phyloP scores from a whole-genome alignment of 257 asterid species.

The Buddleja alternifolia region DNA sequence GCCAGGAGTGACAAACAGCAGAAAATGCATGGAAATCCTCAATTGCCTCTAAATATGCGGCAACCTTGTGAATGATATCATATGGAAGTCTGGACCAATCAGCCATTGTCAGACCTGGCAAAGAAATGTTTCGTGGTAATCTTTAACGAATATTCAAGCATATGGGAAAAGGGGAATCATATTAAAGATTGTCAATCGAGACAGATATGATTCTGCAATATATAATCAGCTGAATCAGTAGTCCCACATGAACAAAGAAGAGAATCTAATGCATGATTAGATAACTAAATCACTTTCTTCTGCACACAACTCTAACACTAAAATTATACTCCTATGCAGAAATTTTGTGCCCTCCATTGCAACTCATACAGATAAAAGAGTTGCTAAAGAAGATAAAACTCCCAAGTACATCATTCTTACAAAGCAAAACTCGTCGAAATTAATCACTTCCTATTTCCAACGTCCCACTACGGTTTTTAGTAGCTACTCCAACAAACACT shows the following conservation, averaged over 20 bases:
- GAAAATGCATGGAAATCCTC: constrained; percentile 47
- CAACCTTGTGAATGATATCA: constrained; percentile 36
- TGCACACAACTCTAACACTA: constrained; percentile 1
- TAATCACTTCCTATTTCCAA: no score
- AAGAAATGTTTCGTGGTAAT: neutral
- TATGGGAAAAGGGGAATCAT: no score
- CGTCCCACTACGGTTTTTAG: neutral
- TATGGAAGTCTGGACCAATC: constrained; percentile 42
- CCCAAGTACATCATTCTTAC: neutral
- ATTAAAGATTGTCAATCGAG: neutral
- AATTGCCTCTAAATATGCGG: constrained; percentile 17
- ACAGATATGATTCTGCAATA: neutral
- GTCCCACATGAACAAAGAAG: neutral
- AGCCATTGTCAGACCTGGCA: constrained; percentile 35
- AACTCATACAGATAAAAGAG: no score
- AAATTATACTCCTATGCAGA: no score
- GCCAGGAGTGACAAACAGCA: constrained; percentile 52
- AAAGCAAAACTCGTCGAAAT: no score
- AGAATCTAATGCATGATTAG: neutral
- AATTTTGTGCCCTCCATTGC: no score
- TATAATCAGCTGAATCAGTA: neutral
- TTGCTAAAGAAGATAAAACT: neutral
- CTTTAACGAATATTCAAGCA: neutral
- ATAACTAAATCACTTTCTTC: neutral
- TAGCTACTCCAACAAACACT: neutral